Evolutionary conservation across 352 stramenopile species (phyloP), one percentile per base, ranked within the genome.

Genomic region (Plasmopara muralis): DNA sequence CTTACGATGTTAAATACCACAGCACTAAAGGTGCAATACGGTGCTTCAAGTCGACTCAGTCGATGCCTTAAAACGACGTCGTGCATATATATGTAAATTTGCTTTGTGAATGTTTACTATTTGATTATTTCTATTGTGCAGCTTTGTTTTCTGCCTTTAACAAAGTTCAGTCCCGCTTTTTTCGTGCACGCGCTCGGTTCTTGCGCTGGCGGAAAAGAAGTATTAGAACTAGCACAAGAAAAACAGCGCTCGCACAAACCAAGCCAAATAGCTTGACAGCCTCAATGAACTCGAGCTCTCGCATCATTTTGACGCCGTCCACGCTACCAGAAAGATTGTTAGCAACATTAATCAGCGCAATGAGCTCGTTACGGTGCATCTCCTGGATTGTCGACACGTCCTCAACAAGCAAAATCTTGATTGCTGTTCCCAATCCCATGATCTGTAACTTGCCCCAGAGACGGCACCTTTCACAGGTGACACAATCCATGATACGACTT

Each of bases 381-480:
- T 66, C 64, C 14, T 78, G 75, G 44, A 95, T 66, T 10, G 67
- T 64, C 35, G 92, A 64, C 16, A 88, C 78, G 52, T 94, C 85
- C 15, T 95, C 85, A 3, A 87, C 74, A 20, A 99, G 92, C 40
- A 99, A 68, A 61, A 99, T 97, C 70, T 98, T 98, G 46, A 99
- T 84, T 18, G 95, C 94, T 6, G 95, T 98, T 28, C 96, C 96
- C 45, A 99, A 81, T 34, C 97, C 97, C 63, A 98, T 78, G 46
- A 97, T 97, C 56, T 98, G 89, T 48, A 99, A 74, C 72, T 99
- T 99, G 13, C 96, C 96, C 83, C 97, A 98, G 3, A 99, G 73
- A 9, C 96, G 96, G 70, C 97, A 99, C 66, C 98, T 98, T 56
- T 99, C 95, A 70, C 97, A 99, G 45, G 95, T 97, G 31, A 99